Evolutionary conservation across 768 basidiomycete species (phyloP), one percentile per base, ranked within the genome.

Genomic region (Xanthoconium stramineum): DNA sequence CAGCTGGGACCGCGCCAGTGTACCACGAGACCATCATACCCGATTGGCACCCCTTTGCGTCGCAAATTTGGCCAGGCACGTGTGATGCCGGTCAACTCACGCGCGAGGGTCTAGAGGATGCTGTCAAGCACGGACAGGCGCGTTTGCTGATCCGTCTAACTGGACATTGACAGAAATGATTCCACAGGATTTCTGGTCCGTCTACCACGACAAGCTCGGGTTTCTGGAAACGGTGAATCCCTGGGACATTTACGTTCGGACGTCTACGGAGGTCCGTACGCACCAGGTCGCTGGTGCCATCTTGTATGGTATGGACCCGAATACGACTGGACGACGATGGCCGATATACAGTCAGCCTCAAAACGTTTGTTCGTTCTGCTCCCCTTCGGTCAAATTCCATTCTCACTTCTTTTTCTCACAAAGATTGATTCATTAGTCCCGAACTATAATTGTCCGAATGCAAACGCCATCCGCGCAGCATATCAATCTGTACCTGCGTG

Each of bases 391-490:
- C 12, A 10, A 3, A 13, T 17, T 11, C 17, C 28, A 6, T 36
- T 36, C 29, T 46, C 24, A 35, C 19, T 5, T 8, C 20, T 19
- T 38, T 28, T 29, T 4, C 13, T 14, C 35, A 33, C 32, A 35
- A 5, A 80, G 79, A 80, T 81, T 10, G 80, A 81, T 53, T 77
- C 78, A 1, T 62, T 81, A 12, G 73, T 77, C 5, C 79, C 79
- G 4, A 72, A 64, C 36, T 81, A 81, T 54, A 47, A 64, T 3
- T 81, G 80, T 59, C 77, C 77, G 3, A 70, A 65, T 3, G 79
- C 79, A 8, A 56, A 73, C 29, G 61, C 65, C 13, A 64, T 81
- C 29, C 74, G 79, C 14, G 52, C 68, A 37, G 74, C 72, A 0
- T 78, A 70, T 57, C 77, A 81, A 50, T 74, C 73, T 8, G 75